A percentile compares a stretch with the other conserved stretches of the same genome.
Conservation (phyloP, 2,329 filamentous ascomycete species). For the Aspergillus ustus region DNA sequence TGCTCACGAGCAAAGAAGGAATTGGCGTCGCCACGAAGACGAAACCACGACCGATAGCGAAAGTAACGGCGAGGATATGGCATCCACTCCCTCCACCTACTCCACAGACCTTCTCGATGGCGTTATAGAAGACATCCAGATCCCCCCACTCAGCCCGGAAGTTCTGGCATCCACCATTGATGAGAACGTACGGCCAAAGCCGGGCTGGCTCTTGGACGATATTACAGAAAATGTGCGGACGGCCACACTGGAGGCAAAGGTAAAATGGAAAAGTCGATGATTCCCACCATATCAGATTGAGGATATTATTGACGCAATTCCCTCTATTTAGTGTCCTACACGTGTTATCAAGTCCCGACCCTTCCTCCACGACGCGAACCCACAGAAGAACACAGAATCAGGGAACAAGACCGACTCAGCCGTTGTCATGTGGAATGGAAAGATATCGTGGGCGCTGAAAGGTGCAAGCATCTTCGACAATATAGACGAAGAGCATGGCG, state of each 20-base stretch:
- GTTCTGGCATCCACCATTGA: not conserved
- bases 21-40: not conserved
- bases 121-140: slow-evolving; percentile 24
- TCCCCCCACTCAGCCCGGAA: slow-evolving; percentile 21
- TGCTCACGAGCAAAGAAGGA: not conserved
- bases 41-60: not conserved
- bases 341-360: not conserved
- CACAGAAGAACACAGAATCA: not conserved
- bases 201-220: slow-evolving; percentile 19
- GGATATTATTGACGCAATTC: not conserved
- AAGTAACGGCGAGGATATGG: not conserved
- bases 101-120: slow-evolving; percentile 21
- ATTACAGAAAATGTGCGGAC: slow-evolving; percentile 20
- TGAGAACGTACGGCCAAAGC: not conserved
- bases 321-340: not conserved
- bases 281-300: not conserved
- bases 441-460: slow-evolving; percentile 27
- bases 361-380: not conserved
- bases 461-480: slow-evolving; percentile 29
- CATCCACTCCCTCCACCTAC: not conserved
- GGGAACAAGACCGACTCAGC: not conserved
- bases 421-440: slow-evolving; percentile 28
- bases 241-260: slow-evolving; percentile 21
- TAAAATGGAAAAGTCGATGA: slow-evolving; percentile 3
- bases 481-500: slow-evolving; percentile 26